phyloP scores from a whole-genome alignment of 257 asterid genomes.

The Linaria vulgaris region DNA sequence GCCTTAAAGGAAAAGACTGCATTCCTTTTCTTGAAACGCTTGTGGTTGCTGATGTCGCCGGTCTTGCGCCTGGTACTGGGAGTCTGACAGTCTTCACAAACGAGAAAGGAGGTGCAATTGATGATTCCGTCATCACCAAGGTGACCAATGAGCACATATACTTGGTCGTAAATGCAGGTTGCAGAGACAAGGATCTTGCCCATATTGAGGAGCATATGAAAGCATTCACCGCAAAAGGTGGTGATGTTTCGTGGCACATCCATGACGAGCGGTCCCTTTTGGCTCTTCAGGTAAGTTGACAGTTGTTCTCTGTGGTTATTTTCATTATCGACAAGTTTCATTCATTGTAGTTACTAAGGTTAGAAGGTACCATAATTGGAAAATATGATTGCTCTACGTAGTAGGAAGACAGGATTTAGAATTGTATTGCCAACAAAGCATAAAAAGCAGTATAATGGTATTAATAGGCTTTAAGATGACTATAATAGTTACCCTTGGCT shows the following conservation, averaged over 20 bases:
- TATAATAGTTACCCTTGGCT: too few species aligned
- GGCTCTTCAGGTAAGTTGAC: conserved; percentile 77
- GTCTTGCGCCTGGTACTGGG: conserved; percentile 92
- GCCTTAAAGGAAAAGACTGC: conserved; percentile 90
- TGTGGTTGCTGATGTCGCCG: conserved; percentile 92
- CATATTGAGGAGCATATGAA: conserved; percentile 99
- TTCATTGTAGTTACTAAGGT: neutral
- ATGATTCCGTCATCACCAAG: conserved; percentile 91
- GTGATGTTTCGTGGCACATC: conserved; percentile 96
- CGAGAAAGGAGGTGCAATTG: conserved; percentile 97
- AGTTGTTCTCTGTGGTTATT: neutral
- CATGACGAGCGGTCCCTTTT: conserved; percentile 94
- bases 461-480: too few species aligned
- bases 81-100: conserved; percentile 85
- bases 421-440: neutral
- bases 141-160: conserved; percentile 80
- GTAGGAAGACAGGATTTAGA: neutral
- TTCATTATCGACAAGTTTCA: neutral
- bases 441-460: neutral
- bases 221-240: conserved; percentile 82
- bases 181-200: conserved; percentile 97
- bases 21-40: conserved; percentile 90
- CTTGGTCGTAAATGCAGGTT: conserved; percentile 96
- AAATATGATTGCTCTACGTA: conserved; percentile 6
- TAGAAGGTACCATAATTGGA: neutral